Percentiles rank a stretch among this genome's conserved stretches.
Evolutionary conservation across 2,329 filamentous ascomycete species (phyloP).

Genomic region (Exophiala calicioides): DNA sequence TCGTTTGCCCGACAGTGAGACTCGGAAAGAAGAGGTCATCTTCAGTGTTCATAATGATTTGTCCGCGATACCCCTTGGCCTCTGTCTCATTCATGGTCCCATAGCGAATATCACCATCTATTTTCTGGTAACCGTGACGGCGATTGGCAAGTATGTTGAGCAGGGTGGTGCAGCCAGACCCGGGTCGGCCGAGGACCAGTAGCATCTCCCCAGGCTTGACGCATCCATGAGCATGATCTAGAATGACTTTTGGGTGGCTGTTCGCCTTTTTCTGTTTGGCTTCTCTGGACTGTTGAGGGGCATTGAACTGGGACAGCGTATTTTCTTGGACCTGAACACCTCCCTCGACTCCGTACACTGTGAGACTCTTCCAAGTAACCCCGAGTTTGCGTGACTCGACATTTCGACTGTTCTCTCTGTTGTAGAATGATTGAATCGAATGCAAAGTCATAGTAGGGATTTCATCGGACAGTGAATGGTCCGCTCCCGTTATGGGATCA

Average conservation of each 20-base stretch:
- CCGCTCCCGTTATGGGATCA: too few species aligned
- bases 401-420: too few species aligned
- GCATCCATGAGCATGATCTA: too few species aligned
- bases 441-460: too few species aligned
- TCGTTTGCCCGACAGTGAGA: slow-evolving; percentile 72
- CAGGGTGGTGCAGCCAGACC: slow-evolving; percentile 69
- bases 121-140: slow-evolving; percentile 58
- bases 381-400: slow-evolving; percentile 52
- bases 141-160: slow-evolving; percentile 70
- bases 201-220: slow-evolving; percentile 74
- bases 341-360: slow-evolving; percentile 62
- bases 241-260: too few species aligned
- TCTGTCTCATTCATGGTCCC: slow-evolving; percentile 55
- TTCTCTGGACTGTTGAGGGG: slow-evolving; percentile 56
- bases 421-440: too few species aligned
- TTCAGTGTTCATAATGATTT: slow-evolving; percentile 72
- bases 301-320: slow-evolving; percentile 60
- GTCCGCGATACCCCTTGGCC: slow-evolving; percentile 50
- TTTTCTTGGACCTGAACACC: slow-evolving; percentile 67
- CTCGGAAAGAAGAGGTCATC: slow-evolving; percentile 76
- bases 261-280: slow-evolving; percentile 4
- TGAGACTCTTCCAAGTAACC: slow-evolving; percentile 65
- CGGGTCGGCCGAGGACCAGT: slow-evolving; percentile 67
- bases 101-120: slow-evolving; percentile 58
- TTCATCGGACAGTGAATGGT: too few species aligned